Conservation (phyloP, 176 grass and related monocot species). For the Triticum urartu region DNA sequence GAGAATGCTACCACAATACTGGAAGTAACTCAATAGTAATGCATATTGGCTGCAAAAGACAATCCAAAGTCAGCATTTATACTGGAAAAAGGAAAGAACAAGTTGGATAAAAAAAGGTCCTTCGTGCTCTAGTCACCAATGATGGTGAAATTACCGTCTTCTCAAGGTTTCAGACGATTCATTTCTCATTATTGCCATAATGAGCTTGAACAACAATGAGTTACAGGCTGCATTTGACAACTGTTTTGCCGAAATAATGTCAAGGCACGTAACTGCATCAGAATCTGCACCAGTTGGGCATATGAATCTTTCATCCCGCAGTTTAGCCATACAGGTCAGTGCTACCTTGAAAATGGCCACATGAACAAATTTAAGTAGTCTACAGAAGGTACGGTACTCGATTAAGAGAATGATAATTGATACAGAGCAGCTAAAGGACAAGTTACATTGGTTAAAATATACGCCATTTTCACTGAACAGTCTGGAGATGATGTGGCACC, state of each 20-base stretch:
- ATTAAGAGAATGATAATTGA: constrained; percentile 24
- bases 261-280: constrained; percentile 78
- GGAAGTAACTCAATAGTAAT: constrained; percentile 92
- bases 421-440: constrained; percentile 1
- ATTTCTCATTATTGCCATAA: constrained; percentile 71
- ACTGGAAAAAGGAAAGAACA: neutral
- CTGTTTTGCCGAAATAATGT: constrained; percentile 80
- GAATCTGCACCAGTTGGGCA: constrained; percentile 75
- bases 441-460: constrained; percentile 86
- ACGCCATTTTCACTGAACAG: constrained; percentile 92
- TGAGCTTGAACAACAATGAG: constrained; percentile 87
- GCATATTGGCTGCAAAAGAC: constrained; percentile 83
- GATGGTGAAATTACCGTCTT: constrained; percentile 64
- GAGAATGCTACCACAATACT: constrained; percentile 87
- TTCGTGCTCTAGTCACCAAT: constrained; percentile 7
- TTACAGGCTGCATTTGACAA: constrained; percentile 84
- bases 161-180: constrained; percentile 96
- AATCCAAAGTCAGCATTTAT: constrained; percentile 26
- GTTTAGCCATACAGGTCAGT: constrained; percentile 96
- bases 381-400: neutral
- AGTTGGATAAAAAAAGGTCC: constrained; percentile 8
- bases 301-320: constrained; percentile 90
- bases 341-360: constrained; percentile 61
- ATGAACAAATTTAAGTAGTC: constrained; percentile 15
- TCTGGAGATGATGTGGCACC: constrained; percentile 87